Conservation (phyloP, 257 asterid genomes). For the Anisodus acutangulus region DNA sequence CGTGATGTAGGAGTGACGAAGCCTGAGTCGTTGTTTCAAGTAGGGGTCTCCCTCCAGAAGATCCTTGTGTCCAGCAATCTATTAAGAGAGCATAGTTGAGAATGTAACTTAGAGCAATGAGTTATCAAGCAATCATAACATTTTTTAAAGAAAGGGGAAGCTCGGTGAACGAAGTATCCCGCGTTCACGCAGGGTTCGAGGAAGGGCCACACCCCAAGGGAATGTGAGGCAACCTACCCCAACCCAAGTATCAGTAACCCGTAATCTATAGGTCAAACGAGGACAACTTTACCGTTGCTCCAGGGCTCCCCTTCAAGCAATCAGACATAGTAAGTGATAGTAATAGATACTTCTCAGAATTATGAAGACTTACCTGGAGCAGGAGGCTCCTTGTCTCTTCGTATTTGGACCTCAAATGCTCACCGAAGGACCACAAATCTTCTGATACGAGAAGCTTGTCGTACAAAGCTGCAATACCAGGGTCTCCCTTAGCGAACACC, state of each 20-base stretch:
- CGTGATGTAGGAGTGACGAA: constrained; percentile 56
- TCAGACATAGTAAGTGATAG: neutral
- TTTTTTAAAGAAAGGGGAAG: neutral
- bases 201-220: neutral
- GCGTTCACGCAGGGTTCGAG: neutral
- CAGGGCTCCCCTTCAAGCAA: neutral
- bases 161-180: neutral
- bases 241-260: neutral
- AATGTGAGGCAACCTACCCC: neutral
- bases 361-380: constrained; percentile 44
- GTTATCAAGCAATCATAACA: constrained; percentile 10
- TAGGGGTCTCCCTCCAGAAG: constrained; percentile 59
- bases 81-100: neutral
- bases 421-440: constrained; percentile 52
- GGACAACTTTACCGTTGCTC: neutral
- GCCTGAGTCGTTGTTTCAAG: constrained; percentile 50
- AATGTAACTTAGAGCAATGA: neutral
- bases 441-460: constrained; percentile 60
- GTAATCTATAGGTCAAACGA: constrained; percentile 1
- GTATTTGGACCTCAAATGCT: constrained; percentile 47
- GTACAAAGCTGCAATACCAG: constrained; percentile 52
- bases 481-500: constrained; percentile 68
- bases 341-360: neutral
- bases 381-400: constrained; percentile 51
- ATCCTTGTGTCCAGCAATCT: constrained; percentile 64